Percentiles rank a stretch among this genome's conserved stretches.
phyloP scores from a whole-genome alignment of 176 grass and related monocot genomes.

The Typha latifolia region DNA sequence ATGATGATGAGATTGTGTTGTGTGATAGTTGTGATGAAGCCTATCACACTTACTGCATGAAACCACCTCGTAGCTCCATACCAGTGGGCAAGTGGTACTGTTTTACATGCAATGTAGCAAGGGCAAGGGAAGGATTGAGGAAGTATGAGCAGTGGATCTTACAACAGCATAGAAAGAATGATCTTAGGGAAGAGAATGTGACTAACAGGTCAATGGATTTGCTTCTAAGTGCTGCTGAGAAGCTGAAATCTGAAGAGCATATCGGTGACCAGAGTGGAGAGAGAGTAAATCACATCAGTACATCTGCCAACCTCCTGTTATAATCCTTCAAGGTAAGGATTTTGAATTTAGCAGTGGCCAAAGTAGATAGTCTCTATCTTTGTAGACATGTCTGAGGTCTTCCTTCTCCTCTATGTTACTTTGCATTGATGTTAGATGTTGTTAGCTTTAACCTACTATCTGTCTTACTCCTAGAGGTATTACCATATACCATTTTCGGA shows the following conservation, averaged over 20 bases:
- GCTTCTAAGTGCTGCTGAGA: conserved; percentile 36
- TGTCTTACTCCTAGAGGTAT: too few relatives aligned
- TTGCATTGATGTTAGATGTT: too few relatives aligned
- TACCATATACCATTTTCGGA: too few relatives aligned
- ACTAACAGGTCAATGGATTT: conserved; percentile 39
- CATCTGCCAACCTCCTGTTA: neutral
- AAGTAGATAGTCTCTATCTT: too few relatives aligned
- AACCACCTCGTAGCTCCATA: conserved; percentile 39
- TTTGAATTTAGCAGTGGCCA: too few relatives aligned
- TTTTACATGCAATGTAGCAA: conserved; percentile 26
- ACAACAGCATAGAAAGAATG: conserved; percentile 34
- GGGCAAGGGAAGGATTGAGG: conserved; percentile 33
- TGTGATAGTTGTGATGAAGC: conserved; percentile 81
- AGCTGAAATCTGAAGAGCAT: conserved; percentile 18
- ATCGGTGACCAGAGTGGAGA: neutral
- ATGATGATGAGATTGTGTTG: conserved; percentile 65
- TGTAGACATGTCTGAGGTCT: too few relatives aligned
- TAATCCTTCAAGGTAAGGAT: too few relatives aligned
- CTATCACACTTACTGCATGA: conserved; percentile 84
- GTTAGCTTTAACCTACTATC: too few relatives aligned
- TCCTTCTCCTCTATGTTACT: too few relatives aligned
- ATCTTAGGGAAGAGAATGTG: conserved; percentile 17
- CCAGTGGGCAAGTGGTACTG: conserved; percentile 67
- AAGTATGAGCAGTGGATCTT: conserved; percentile 34
- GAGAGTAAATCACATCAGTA: neutral